Percentiles rank a stretch among this genome's conserved stretches.
These are phyloP conservation scores for Stentor coeruleus DNA, from an alignment of 73 alveolate species.

Conservation along the genomic window DNA sequence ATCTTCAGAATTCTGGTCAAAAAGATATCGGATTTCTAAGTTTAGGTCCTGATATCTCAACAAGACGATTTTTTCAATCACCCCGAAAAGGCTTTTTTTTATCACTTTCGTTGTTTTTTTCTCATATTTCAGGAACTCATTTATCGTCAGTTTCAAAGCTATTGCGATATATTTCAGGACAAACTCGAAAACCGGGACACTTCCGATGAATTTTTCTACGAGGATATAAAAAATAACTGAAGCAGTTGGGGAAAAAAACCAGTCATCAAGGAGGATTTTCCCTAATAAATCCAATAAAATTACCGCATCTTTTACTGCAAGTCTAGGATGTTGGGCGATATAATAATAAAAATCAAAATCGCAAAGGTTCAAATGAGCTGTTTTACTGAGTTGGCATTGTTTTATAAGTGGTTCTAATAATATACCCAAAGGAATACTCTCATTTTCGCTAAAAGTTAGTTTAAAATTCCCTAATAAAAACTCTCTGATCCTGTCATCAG, in stretches of 20 bases:
- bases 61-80: background rate
- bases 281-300: constrained; percentile 46
- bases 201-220: constrained; percentile 54
- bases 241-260: constrained; percentile 58
- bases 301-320: constrained; percentile 45
- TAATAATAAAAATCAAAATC: constrained; percentile 53
- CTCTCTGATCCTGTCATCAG: constrained; percentile 52
- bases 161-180: constrained; percentile 29
- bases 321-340: constrained; percentile 50
- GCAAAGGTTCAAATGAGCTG: constrained; percentile 35
- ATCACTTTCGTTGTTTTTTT: background rate
- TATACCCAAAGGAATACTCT: constrained; percentile 55
- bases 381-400: constrained; percentile 38
- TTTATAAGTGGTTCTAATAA: constrained; percentile 56
- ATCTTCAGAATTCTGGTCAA: background rate
- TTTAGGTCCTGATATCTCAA: background rate
- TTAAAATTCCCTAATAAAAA: constrained; percentile 4
- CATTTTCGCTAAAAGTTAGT: constrained; percentile 41
- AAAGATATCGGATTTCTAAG: background rate
- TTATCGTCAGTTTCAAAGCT: background rate
- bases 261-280: constrained; percentile 59
- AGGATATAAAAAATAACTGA: constrained; percentile 59
- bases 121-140: background rate
- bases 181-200: constrained; percentile 61
- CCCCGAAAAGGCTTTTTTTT: background rate